These are phyloP conservation scores for Solanum virginianum DNA, from an alignment of 257 asterid genomes.

Conservation along the genomic window DNA sequence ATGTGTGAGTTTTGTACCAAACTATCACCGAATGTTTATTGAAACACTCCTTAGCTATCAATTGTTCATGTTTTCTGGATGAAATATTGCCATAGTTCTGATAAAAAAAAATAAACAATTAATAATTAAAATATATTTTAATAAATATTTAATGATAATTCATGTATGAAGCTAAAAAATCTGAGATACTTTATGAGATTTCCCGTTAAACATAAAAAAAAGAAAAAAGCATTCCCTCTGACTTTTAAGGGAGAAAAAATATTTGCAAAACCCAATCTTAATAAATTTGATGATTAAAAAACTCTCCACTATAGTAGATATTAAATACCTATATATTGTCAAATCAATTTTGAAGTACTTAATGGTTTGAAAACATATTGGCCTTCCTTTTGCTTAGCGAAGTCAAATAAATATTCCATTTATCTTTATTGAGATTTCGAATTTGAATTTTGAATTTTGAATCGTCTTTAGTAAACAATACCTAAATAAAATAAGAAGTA, in stretches of 20 bases:
- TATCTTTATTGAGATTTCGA: background rate
- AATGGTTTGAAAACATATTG: background rate
- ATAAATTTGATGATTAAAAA: background rate
- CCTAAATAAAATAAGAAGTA: too few relatives aligned
- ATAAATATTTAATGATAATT: too few relatives aligned
- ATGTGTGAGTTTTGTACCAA: too few relatives aligned
- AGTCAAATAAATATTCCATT: background rate
- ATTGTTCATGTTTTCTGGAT: too few relatives aligned
- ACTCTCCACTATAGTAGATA: background rate
- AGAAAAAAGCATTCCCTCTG: background rate
- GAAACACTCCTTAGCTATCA: too few relatives aligned
- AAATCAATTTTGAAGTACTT: background rate
- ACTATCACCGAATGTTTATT: too few relatives aligned
- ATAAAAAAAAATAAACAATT: too few relatives aligned
- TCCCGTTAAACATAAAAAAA: background rate
- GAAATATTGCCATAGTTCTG: too few relatives aligned
- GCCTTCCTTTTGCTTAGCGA: background rate
- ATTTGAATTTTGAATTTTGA: background rate
- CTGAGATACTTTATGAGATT: background rate
- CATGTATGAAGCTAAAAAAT: too few relatives aligned
- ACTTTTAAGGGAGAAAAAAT: background rate
- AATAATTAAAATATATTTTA: too few relatives aligned
- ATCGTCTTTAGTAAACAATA: background rate
- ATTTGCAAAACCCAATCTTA: background rate
- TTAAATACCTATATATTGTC: background rate